phyloP scores from a whole-genome alignment of 306 rosid genomes.

The Alnus rubra region DNA sequence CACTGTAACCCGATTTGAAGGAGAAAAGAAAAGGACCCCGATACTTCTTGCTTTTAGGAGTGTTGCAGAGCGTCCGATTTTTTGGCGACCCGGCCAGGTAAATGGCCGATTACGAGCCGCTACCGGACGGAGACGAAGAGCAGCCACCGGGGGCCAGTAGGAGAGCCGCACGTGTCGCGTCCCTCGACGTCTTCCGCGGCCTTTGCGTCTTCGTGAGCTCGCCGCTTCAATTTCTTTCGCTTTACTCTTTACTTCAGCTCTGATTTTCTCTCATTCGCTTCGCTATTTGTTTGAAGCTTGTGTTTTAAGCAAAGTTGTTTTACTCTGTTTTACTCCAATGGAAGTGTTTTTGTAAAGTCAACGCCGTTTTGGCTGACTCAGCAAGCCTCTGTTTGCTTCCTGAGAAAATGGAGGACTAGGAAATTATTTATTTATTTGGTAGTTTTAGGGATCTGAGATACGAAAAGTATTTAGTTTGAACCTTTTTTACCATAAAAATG shows the following conservation, averaged over 20 bases:
- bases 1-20: too few relatives aligned
- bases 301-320: not conserved
- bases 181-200: slow-evolving; percentile 93
- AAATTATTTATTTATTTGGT: not conserved
- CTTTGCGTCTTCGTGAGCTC: slow-evolving; percentile 76
- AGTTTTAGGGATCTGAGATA: not conserved
- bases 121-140: slow-evolving; percentile 29
- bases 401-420: slow-evolving; percentile 6
- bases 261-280: not conserved
- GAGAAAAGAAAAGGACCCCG: too few relatives aligned
- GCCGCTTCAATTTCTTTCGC: not conserved
- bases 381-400: slow-evolving; percentile 11
- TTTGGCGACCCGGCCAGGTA: too few relatives aligned
- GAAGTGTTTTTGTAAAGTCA: slow-evolving; percentile 1
- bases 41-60: too few relatives aligned
- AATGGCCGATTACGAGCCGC: slow-evolving; percentile 41
- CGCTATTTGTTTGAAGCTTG: not conserved
- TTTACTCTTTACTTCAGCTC: too few relatives aligned
- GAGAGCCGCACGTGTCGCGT: slow-evolving; percentile 61
- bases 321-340: not conserved
- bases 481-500: too few relatives aligned
- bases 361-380: not conserved
- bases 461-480: not conserved
- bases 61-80: too few relatives aligned
- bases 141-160: slow-evolving; percentile 6